These are phyloP conservation scores for Plasmodium inui DNA, from an alignment of 169 alveolate genomes.

Conservation along the genomic window DNA sequence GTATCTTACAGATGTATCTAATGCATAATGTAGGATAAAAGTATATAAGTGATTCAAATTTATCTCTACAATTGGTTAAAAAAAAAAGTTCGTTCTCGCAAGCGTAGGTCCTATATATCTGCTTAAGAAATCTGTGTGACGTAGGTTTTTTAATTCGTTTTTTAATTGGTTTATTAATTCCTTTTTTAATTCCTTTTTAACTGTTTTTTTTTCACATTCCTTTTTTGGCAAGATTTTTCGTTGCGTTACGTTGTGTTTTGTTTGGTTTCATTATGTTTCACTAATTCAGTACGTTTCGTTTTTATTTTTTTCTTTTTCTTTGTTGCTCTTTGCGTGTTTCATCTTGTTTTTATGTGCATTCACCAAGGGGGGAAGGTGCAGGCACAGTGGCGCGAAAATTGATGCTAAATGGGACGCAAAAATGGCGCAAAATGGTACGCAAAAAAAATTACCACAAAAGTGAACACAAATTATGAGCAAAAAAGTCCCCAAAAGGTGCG, in stretches of 20 bases:
- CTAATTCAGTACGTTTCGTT: not conserved
- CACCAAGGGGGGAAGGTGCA: not conserved
- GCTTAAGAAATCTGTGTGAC: not conserved
- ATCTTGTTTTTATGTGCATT: not conserved
- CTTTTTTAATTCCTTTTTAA: not conserved
- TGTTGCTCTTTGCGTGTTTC: not conserved
- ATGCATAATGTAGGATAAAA: not conserved
- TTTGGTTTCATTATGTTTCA: not conserved
- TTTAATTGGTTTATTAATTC: not conserved
- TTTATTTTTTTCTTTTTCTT: not conserved
- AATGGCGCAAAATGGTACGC: not conserved
- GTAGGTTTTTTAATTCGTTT: not conserved
- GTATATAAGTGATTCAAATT: not conserved
- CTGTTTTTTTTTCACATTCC: not conserved
- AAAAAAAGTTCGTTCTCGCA: not conserved
- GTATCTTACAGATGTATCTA: not conserved
- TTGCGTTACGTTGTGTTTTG: not conserved
- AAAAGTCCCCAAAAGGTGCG: not conserved
- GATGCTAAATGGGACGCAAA: not conserved
- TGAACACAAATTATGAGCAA: not conserved
- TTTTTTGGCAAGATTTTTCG: not conserved
- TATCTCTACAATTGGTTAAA: not conserved
- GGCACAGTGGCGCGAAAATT: not conserved
- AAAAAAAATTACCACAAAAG: not conserved
- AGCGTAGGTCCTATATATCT: not conserved